Evolutionary conservation across 805 yeast species (phyloP).

Genomic region (Lipomyces orientalis): DNA sequence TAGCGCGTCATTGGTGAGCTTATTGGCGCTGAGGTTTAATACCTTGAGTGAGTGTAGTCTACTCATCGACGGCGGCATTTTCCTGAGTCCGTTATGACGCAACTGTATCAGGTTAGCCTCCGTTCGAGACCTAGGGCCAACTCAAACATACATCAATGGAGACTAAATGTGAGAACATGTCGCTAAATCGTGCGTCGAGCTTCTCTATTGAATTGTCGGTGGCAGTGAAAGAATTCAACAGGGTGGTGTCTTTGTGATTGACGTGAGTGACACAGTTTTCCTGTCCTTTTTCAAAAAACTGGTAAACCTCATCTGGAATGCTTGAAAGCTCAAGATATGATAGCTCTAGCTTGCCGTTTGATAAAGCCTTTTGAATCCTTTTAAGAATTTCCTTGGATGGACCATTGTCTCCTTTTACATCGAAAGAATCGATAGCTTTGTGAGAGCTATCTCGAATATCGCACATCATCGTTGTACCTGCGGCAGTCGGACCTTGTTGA

Average conservation of each 20-base stretch:
- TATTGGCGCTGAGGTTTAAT: conserved; percentile 22
- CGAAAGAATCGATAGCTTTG: conserved; percentile 7
- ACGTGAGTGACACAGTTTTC: background rate
- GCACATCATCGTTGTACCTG: background rate
- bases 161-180: conserved; percentile 14
- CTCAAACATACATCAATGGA: conserved; percentile 20
- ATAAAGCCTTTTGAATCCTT: conserved; percentile 14
- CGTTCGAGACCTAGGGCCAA: background rate
- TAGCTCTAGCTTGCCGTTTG: conserved; percentile 20
- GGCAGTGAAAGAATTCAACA: conserved; percentile 19
- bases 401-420: background rate
- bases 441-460: background rate
- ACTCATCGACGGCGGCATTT: conserved; percentile 20
- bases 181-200: conserved; percentile 18
- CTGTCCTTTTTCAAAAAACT: conserved; percentile 11
- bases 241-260: background rate
- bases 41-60: conserved; percentile 11
- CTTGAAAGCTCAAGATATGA: conserved; percentile 4
- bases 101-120: conserved; percentile 14
- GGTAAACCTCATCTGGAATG: conserved; percentile 28
- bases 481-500: background rate
- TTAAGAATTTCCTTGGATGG: conserved; percentile 2
- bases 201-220: conserved; percentile 20
- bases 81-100: conserved; percentile 22
- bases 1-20: conserved; percentile 20